Base-by-base conservation (phyloP, 202 grass and related monocot genomes). In the Panicum hallii region DNA sequence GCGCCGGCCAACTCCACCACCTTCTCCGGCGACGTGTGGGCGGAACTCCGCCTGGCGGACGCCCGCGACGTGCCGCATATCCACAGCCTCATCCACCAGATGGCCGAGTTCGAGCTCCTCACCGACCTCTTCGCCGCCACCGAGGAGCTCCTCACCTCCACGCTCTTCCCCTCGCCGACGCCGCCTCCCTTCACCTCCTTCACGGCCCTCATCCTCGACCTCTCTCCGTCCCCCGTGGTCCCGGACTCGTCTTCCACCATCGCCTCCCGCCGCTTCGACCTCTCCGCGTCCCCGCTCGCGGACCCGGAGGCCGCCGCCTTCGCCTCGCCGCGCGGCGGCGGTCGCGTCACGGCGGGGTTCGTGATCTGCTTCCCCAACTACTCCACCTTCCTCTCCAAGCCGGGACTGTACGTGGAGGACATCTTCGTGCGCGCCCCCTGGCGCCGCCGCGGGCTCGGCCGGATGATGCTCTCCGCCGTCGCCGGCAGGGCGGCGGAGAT, bases 101-200 rank as follows among this genome's bases (percentile, higher is more conserved):
- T 94, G 93, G 93, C 93, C 36, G 91, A 95, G 78, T 98, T 95
- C 79, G 96, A 95, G 89, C 93, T 83, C 54, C 91, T 95, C 32
- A 95, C 93, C 8, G 63, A 99, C 55, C 96, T 99, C 79, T 95
- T 95, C 91, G 80, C 93, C 41, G 47, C 96, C 84, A 82, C 80
- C 41, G 14, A 72, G 42, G 80, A 82, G 55, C 80, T 82, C 42
- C 67, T 82, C 80, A 63, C 54, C 55, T 40, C 80, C 68, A 72
- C 55, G 26, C 80, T 82, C 26, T 82, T 82, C 26, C 80, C 80
- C 42, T 40, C 80, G 55, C 68, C 80, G 68, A n/a, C 68, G 43
- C 80, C 43, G 11, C 53, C 67, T 22, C 79, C 79, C 67, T 82
- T 82, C 41, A 82, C 68, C 17, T 73, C 68, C 68, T 82, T 82